A percentile compares a stretch with the other conserved stretches of the same genome.
Evolutionary conservation across 805 yeast species (phyloP).

Genomic region (Gaillardinia entomophila): DNA sequence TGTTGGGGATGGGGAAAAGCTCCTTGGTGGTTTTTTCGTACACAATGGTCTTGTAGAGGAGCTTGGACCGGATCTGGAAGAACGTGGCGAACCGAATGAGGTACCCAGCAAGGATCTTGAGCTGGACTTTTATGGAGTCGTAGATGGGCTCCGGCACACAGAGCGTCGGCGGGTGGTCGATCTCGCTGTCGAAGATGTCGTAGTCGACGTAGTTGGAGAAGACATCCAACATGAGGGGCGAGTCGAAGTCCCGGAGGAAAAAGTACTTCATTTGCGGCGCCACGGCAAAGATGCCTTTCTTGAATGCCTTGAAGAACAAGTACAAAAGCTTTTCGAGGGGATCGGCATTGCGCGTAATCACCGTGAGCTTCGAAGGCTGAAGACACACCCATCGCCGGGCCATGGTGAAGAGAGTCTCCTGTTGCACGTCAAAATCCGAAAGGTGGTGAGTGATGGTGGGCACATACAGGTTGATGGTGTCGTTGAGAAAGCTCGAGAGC

Average conservation of each 20-base stretch:
- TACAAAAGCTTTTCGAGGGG: slow-evolving; percentile 28
- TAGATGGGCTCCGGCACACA: slow-evolving; percentile 10
- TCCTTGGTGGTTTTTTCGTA: slow-evolving; percentile 14
- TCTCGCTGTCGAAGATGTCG: slow-evolving; percentile 14
- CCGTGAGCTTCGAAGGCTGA: slow-evolving; percentile 24
- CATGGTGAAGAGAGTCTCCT: slow-evolving; percentile 28
- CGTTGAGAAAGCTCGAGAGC: slow-evolving; percentile 17
- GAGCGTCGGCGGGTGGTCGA: slow-evolving; percentile 10
- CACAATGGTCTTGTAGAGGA: slow-evolving; percentile 25
- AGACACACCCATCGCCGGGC: slow-evolving; percentile 29
- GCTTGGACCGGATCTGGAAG: slow-evolving; percentile 19
- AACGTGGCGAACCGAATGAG: slow-evolving; percentile 25
- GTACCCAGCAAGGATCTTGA: slow-evolving; percentile 21
- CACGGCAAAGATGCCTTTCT: slow-evolving; percentile 27
- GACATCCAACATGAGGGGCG: slow-evolving; percentile 35
- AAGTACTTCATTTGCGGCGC: slow-evolving; percentile 37
- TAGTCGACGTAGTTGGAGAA: slow-evolving; percentile 16
- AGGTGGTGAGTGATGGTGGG: slow-evolving; percentile 20
- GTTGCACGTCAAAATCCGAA: slow-evolving; percentile 22
- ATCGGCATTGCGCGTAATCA: slow-evolving; percentile 15
- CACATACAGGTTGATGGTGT: slow-evolving; percentile 18
- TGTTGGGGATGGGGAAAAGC: slow-evolving; percentile 17
- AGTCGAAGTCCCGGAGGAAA: slow-evolving; percentile 34
- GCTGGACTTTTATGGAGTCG: slow-evolving; percentile 5
- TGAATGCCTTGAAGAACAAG: slow-evolving; percentile 26